Percentiles rank a stretch among this genome's conserved stretches.
These are phyloP conservation scores for Kodamaea lidongshanica DNA, from an alignment of 805 yeast genomes.

Conservation along the genomic window DNA sequence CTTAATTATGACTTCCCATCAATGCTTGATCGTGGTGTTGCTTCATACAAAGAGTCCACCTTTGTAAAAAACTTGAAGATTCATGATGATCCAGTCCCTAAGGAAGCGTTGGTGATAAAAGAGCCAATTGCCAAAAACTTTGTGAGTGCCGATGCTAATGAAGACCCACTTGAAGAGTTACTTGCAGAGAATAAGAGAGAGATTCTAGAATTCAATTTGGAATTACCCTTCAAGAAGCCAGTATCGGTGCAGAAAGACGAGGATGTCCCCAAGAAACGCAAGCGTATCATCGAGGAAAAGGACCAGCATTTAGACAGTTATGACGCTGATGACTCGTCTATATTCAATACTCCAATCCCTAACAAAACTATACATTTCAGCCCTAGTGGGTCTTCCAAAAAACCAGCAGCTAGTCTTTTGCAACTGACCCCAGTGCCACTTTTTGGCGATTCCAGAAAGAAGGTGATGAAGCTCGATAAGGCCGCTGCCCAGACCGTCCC, in stretches of 20 bases:
- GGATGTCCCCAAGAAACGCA: constrained; percentile 2
- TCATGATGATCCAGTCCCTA: constrained; percentile 12
- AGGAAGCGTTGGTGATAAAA: constrained; percentile 4
- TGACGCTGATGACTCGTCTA: constrained; percentile 10
- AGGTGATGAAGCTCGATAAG: constrained; percentile 8
- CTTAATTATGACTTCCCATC: constrained; percentile 12
- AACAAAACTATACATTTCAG: constrained; percentile 25
- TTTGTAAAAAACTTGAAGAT: constrained; percentile 15
- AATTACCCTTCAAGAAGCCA: constrained; percentile 14
- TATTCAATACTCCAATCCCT: constrained; percentile 21
- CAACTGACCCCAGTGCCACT: constrained; percentile 25
- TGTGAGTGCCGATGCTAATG: constrained; percentile 5
- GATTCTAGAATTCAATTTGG: constrained; percentile 12
- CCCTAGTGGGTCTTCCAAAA: constrained; percentile 18
- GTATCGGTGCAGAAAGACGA: constrained; percentile 5
- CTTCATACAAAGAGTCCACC: constrained; percentile 13
- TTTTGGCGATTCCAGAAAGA: constrained; percentile 16
- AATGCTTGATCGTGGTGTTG: constrained; percentile 1
- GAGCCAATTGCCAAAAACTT: constrained; percentile 13
- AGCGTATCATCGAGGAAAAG: constrained; percentile 2
- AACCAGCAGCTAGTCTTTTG: constrained; percentile 11
- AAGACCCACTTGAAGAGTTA: constrained; percentile 20
- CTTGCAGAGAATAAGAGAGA: constrained; percentile 14
- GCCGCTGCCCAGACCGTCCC: constrained; percentile 1
- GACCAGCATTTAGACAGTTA: constrained; percentile 3